A percentile compares a stretch with the other conserved stretches of the same genome.
phyloP scores from a whole-genome alignment of 108 stramenopile species.

The Heterococcus sp. region DNA sequence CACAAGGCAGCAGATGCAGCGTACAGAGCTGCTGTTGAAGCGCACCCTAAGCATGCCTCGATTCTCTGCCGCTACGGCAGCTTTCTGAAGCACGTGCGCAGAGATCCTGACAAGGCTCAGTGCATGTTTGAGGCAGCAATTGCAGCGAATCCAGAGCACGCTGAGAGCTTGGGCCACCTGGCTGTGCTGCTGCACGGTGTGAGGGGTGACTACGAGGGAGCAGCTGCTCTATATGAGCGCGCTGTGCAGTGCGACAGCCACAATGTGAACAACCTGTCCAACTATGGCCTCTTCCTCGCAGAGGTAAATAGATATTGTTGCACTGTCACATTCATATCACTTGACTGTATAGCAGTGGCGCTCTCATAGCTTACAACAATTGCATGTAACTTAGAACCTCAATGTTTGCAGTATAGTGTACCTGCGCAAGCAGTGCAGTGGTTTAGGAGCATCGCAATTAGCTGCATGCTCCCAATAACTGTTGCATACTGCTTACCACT shows the following conservation, averaged over 20 bases:
- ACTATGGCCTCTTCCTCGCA: constrained; percentile 57
- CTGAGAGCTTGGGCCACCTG: constrained; percentile 45
- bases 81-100: constrained; percentile 32
- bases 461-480: not conserved
- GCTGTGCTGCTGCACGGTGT: constrained; percentile 53
- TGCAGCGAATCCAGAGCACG: constrained; percentile 32
- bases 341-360: too few relatives aligned
- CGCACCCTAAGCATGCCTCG: constrained; percentile 25
- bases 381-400: too few relatives aligned
- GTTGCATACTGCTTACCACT: not conserved
- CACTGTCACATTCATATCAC: not conserved
- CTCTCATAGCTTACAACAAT: too few relatives aligned
- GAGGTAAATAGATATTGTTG: constrained; percentile 25
- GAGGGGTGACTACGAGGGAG: not conserved
- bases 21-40: constrained; percentile 31
- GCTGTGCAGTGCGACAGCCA: constrained; percentile 35
- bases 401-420: too few relatives aligned
- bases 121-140: constrained; percentile 6
- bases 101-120: not conserved
- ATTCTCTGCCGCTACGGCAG: constrained; percentile 25
- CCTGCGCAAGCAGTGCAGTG: too few relatives aligned
- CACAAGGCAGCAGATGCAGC: constrained; percentile 3
- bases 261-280: constrained; percentile 57
- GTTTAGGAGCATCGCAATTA: too few relatives aligned
- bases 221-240: constrained; percentile 38